phyloP scores from a whole-genome alignment of 2,329 filamentous ascomycete species.

The Catunica adiposa region DNA sequence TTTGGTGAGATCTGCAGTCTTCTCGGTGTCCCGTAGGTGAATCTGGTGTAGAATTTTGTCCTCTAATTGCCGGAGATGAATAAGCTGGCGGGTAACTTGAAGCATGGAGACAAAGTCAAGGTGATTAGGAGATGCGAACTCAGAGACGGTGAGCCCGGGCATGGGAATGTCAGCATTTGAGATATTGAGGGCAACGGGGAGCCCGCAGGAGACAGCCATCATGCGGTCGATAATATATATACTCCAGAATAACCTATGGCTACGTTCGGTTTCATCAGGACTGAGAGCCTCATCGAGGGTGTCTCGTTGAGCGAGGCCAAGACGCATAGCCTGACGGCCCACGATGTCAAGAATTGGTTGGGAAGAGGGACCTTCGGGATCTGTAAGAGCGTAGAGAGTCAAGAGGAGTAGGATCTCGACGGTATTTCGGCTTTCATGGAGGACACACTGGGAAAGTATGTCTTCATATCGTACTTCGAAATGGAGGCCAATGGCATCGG shows the following conservation, averaged over 20 bases:
- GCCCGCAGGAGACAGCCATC: slow-evolving; percentile 26
- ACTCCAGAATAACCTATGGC: slow-evolving; percentile 29
- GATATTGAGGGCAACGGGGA: slow-evolving; percentile 25
- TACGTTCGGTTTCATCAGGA: slow-evolving; percentile 20
- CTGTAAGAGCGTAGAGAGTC: slow-evolving; percentile 28
- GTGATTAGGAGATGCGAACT: slow-evolving; percentile 26
- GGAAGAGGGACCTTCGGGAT: slow-evolving; percentile 24
- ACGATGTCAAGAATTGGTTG: slow-evolving; percentile 27
- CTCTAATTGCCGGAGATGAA: slow-evolving; percentile 28
- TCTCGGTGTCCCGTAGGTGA: slow-evolving; percentile 20
- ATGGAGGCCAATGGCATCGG: slow-evolving; percentile 9
- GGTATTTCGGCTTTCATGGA: slow-evolving; percentile 22
- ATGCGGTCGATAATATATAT: slow-evolving; percentile 30
- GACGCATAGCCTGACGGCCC: slow-evolving; percentile 24
- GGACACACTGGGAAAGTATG: slow-evolving; percentile 27
- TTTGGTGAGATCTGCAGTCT: slow-evolving; percentile 20
- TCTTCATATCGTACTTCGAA: slow-evolving; percentile 25
- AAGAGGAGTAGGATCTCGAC: slow-evolving; percentile 27
- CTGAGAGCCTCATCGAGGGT: slow-evolving; percentile 19
- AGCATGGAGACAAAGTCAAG: slow-evolving; percentile 25
- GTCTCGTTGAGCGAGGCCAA: slow-evolving; percentile 23
- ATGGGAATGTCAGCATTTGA: slow-evolving; percentile 26
- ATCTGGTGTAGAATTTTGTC: slow-evolving; percentile 25
- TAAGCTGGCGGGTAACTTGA: slow-evolving; percentile 29
- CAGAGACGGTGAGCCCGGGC: slow-evolving; percentile 28